Base-by-base conservation (phyloP, 1,139 yeast species). In the Hansenula sp. region DNA sequence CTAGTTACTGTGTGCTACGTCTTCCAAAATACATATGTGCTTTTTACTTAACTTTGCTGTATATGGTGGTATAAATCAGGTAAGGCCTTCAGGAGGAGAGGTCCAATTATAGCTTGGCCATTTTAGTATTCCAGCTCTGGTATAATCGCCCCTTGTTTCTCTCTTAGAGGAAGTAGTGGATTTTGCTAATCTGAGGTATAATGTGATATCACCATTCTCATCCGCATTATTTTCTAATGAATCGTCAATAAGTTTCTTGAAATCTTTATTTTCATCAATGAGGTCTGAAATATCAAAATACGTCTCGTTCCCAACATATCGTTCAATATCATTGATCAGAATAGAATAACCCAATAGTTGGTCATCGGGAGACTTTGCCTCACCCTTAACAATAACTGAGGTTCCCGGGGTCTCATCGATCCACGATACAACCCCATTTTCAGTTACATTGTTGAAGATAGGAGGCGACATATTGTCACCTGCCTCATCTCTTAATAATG, bases 281-380 rank as follows among this genome's bases (percentile, higher is more conserved):
- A 82, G 47, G 5, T 59, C 51, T 11, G 61, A 67, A 30, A 82
- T 51, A 51, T 76, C 69, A 5, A 81, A 54, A 1, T 67, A 58
- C 1, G 67, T 61, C n/a, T 68, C 57, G 6, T 63, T 58, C 4
- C 88, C 96, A 4, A 82, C 76, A 57, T 74, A 85, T 33, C 81
- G 67, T 60, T 89, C 96, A n/a, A 89, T 68, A 57, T 90, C 96
- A 57, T 90, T 87, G 34, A 90, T 66, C 40, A 89, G 62, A 36
- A 89, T 61, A 1, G 96, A 84, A 45, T 74, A 74, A 0, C 83
- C 81, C n/a, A 18, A 16, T 16, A 47, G 42, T 27, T 47, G 49
- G 33, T 58, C 59, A 27, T 19, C 16, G n/a, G 45, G 44, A 11
- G 40, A n/a, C 8, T 43, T 46, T n/a, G 48, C 41, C 34, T 47